Conservation (phyloP, 305 asterid species). For the Fraxinus velutina region DNA sequence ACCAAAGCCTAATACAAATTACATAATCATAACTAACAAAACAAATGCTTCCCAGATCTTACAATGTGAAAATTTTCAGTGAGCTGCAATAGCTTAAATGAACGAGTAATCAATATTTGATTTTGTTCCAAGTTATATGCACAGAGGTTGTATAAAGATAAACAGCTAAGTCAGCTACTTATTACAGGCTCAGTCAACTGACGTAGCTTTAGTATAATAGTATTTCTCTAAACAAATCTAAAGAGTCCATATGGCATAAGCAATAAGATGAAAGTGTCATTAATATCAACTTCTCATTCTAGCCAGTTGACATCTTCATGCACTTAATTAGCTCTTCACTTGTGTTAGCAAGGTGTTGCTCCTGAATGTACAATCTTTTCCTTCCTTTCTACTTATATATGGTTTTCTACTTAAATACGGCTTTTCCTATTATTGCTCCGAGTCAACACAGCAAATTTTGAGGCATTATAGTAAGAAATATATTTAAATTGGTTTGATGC, state of each 20-base stretch:
- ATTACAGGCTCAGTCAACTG: not conserved
- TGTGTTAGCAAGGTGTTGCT: not conserved
- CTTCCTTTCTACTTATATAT: not conserved
- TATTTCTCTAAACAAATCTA: not conserved
- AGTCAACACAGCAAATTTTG: not conserved
- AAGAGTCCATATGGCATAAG: not conserved
- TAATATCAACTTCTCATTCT: not conserved
- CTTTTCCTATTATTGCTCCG: not conserved
- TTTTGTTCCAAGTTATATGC: not conserved
- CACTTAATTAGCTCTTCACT: not conserved
- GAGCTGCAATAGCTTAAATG: not conserved
- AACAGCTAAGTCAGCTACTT: not conserved
- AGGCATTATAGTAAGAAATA: not conserved
- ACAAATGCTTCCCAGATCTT: conserved; percentile 1
- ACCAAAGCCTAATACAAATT: not conserved
- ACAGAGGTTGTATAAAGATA: not conserved
- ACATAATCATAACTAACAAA: not conserved
- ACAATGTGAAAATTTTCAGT: not conserved
- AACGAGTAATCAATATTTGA: not conserved
- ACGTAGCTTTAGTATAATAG: not conserved
- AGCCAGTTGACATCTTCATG: conserved; percentile 9
- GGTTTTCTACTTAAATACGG: not conserved
- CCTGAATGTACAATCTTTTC: not conserved
- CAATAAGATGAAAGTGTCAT: not conserved
- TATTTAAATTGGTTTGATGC: not conserved